These are phyloP conservation scores for Leptodermis oblonga DNA, from an alignment of 257 asterid genomes.

Conservation along the genomic window DNA sequence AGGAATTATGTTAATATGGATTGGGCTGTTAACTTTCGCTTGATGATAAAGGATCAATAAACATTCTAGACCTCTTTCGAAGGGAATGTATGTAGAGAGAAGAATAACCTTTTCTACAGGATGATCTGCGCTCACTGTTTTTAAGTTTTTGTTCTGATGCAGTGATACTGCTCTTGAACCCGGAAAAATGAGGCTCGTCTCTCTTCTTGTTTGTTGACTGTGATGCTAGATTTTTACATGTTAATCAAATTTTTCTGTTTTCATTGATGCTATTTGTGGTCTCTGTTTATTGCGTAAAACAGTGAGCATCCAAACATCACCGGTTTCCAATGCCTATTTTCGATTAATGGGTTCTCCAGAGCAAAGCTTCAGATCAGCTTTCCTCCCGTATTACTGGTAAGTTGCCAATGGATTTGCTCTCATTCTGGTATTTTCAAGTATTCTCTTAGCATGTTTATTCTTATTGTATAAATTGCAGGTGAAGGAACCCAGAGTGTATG, in stretches of 20 bases:
- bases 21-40: not conserved
- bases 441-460: not conserved
- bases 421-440: not conserved
- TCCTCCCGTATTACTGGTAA: conserved; percentile 76
- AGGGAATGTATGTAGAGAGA: not conserved
- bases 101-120: not conserved
- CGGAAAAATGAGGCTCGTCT: not conserved
- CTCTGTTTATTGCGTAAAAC: conserved; percentile 21
- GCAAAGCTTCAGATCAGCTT: conserved; percentile 42
- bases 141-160: not conserved
- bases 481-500: conserved; percentile 53
- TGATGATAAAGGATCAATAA: not conserved
- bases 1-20: not conserved
- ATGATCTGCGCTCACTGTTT: not conserved
- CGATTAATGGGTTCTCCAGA: conserved; percentile 60
- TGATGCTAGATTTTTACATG: not conserved
- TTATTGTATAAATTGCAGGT: conserved; percentile 35
- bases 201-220: not conserved
- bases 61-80: not conserved
- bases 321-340: conserved; percentile 70
- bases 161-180: not conserved
- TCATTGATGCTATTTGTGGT: not conserved
- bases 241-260: not conserved
- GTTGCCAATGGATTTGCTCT: conserved; percentile 2
- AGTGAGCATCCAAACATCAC: conserved; percentile 62